These are phyloP conservation scores for Macaranga tanarius DNA, from an alignment of 441 rosid genomes.

Conservation along the genomic window DNA sequence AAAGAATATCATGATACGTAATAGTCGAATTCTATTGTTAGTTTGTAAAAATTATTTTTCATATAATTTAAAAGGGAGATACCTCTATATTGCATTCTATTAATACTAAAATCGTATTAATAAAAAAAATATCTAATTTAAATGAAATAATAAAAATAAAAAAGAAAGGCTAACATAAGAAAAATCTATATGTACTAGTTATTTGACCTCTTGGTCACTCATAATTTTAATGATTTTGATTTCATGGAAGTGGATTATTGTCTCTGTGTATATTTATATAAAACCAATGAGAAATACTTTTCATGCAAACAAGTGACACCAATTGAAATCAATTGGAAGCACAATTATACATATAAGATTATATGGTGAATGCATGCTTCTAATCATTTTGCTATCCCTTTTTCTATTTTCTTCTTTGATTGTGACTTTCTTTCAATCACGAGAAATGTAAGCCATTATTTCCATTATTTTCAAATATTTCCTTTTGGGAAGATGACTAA, in stretches of 20 bases:
- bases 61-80: no score
- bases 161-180: no score
- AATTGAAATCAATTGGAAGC: background rate
- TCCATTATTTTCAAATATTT: background rate
- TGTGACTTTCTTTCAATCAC: slow-evolving; percentile 3
- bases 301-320: slow-evolving; percentile 8
- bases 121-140: no score
- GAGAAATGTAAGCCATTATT: background rate
- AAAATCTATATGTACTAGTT: no score
- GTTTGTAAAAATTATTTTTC: no score
- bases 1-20: no score
- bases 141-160: no score
- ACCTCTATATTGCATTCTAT: no score
- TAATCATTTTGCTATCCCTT: background rate
- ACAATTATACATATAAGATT: background rate
- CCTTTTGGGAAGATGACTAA: slow-evolving; percentile 4
- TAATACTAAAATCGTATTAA: no score
- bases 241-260: slow-evolving; percentile 5
- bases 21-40: no score
- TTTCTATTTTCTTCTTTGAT: background rate
- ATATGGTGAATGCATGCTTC: background rate
- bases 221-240: background rate
- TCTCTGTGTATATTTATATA: background rate
- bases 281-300: slow-evolving; percentile 11
- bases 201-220: background rate